A percentile compares a stretch with the other conserved stretches of the same genome.
phyloP scores from a whole-genome alignment of 73 alveolate genomes.

The Symbiodinium natans region DNA sequence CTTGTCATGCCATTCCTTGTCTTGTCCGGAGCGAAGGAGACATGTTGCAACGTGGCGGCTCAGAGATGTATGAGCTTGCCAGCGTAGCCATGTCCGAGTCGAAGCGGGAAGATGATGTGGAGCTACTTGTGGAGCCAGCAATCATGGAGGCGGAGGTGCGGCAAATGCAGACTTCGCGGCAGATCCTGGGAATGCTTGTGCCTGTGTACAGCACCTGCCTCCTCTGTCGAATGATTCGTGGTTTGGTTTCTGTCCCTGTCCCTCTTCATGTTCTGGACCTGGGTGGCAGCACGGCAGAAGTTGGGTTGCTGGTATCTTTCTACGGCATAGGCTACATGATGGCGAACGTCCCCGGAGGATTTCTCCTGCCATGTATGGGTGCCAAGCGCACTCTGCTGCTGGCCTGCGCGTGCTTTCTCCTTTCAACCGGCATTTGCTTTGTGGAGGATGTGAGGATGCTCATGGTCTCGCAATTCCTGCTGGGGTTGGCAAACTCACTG shows the following conservation, averaged over 20 bases:
- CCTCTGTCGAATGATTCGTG: background rate
- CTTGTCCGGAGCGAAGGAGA: no score
- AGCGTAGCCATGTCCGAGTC: no score
- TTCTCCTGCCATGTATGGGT: background rate
- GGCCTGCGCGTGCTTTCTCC: background rate
- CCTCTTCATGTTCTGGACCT: background rate
- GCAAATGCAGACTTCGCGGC: no score
- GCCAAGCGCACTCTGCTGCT: background rate
- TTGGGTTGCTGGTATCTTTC: background rate
- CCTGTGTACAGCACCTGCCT: background rate
- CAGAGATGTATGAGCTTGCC: no score
- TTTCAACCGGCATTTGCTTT: background rate
- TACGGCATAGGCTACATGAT: background rate
- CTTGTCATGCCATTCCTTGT: no score
- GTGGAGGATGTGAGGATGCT: background rate
- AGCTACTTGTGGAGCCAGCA: no score
- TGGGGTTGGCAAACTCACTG: background rate
- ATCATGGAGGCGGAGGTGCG: no score
- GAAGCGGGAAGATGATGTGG: no score
- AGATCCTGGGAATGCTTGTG: no score
- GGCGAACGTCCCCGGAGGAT: background rate
- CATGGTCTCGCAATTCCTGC: background rate
- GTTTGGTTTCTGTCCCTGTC: background rate
- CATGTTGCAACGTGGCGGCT: no score
- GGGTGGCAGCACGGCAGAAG: background rate